Evolutionary conservation across 345 rosid species (phyloP).

Genomic region (Eucalyptus camaldulensis): DNA sequence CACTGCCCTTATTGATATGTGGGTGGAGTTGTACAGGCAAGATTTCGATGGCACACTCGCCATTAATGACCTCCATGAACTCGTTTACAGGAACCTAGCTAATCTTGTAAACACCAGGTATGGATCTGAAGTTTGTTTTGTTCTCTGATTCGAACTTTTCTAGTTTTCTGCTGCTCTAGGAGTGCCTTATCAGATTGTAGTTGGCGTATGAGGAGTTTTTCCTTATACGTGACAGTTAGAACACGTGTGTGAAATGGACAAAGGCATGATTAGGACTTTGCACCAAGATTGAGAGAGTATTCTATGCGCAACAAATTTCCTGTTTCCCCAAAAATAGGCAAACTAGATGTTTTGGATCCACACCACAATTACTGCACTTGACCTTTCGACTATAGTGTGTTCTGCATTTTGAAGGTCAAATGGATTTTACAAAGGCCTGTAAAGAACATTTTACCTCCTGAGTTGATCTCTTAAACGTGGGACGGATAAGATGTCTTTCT

Average conservation of each 20-base stretch:
- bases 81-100: conserved; percentile 24
- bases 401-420: no score
- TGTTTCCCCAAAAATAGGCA: no score
- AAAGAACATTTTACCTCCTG: no score
- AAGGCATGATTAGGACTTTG: background rate
- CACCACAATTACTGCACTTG: background rate
- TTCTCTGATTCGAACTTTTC: background rate
- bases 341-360: no score
- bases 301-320: no score
- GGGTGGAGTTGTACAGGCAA: background rate
- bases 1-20: background rate
- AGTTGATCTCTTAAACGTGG: no score
- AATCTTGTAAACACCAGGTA: conserved; percentile 4
- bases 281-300: background rate
- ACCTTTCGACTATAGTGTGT: no score
- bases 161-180: background rate
- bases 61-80: conserved; percentile 18
- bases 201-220: background rate
- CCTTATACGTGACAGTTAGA: background rate
- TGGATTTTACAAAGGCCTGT: no score
- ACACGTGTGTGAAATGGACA: background rate
- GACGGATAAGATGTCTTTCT: no score
- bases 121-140: conserved; percentile 6
- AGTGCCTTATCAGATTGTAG: background rate
- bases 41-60: conserved; percentile 11